Evolutionary conservation across 1,139 yeast genomes (phyloP).

Genomic region (Candida sp.): DNA sequence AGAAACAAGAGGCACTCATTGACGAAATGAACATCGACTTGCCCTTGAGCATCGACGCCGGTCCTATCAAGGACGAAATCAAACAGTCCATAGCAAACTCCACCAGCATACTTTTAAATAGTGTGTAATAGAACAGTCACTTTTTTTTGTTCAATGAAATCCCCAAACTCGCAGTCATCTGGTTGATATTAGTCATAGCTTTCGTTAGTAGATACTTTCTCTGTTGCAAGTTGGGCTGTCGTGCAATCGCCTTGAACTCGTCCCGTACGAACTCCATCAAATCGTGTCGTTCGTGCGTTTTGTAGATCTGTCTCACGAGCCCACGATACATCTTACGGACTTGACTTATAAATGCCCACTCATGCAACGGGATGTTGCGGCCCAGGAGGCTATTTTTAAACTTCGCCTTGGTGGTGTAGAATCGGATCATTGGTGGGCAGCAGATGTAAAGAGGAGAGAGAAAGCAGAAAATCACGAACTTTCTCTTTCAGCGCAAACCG

Average conservation of each 20-base stretch:
- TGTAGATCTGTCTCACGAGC: constrained; percentile 35
- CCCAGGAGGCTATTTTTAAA: constrained; percentile 18
- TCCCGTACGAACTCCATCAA: constrained; percentile 34
- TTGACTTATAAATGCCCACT: constrained; percentile 42
- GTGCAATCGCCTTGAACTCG: constrained; percentile 35
- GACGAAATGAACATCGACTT: constrained; percentile 15
- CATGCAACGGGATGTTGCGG: constrained; percentile 31
- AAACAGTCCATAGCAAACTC: constrained; percentile 21
- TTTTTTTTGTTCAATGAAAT: constrained; percentile 7
- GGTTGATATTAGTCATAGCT: constrained; percentile 34
- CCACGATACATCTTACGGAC: constrained; percentile 37
- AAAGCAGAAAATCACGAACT: background rate
- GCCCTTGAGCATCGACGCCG: constrained; percentile 15
- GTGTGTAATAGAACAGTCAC: constrained; percentile 8
- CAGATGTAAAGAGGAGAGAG: background rate
- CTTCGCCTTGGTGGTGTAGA: background rate
- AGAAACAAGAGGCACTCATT: constrained; percentile 19
- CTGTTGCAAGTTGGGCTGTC: constrained; percentile 35
- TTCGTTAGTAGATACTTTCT: constrained; percentile 41
- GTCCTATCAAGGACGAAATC: constrained; percentile 11
- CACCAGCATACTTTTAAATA: constrained; percentile 16
- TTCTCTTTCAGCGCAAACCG: background rate
- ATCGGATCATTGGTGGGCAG: background rate
- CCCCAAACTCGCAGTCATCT: constrained; percentile 31
- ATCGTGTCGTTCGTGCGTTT: constrained; percentile 42